Conservation (phyloP, 495 filamentous ascomycete genomes). For the Penicillium paradoxum region DNA sequence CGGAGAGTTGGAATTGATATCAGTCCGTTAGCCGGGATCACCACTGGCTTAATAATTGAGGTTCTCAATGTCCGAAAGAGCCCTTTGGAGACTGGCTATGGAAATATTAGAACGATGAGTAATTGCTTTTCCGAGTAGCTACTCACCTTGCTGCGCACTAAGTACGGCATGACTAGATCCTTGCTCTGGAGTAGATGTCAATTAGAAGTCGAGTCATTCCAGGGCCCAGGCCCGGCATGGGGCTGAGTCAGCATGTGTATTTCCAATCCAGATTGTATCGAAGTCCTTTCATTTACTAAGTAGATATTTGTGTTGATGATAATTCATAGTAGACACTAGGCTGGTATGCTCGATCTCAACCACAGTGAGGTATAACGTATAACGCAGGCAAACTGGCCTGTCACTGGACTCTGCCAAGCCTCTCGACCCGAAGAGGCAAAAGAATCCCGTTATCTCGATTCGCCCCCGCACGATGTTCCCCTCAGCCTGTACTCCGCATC, state of each 20-base stretch:
- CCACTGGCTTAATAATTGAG: background rate
- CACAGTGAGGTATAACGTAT: no score
- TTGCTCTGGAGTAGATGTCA: background rate
- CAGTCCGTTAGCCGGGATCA: background rate
- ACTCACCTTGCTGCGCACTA: background rate
- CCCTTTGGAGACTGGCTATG: background rate
- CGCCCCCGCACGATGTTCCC: conserved; percentile 11
- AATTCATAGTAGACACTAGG: no score
- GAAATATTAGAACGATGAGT: background rate
- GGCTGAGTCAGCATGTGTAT: background rate
- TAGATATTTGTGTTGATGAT: no score
- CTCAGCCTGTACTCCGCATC: conserved; percentile 3
- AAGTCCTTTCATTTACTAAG: no score
- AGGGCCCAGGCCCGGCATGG: no score
- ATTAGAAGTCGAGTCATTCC: background rate
- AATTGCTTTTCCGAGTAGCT: background rate
- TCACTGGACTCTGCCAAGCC: no score
- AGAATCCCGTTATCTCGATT: conserved; percentile 12
- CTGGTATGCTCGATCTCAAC: no score
- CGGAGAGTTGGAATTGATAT: background rate
- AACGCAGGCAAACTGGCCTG: no score
- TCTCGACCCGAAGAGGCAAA: conserved; percentile 11
- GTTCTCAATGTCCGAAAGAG: background rate
- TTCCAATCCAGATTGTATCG: no score
- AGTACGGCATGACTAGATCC: background rate